Conservation (phyloP, 768 basidiomycete species). For the Hygrocybe coccinea region DNA sequence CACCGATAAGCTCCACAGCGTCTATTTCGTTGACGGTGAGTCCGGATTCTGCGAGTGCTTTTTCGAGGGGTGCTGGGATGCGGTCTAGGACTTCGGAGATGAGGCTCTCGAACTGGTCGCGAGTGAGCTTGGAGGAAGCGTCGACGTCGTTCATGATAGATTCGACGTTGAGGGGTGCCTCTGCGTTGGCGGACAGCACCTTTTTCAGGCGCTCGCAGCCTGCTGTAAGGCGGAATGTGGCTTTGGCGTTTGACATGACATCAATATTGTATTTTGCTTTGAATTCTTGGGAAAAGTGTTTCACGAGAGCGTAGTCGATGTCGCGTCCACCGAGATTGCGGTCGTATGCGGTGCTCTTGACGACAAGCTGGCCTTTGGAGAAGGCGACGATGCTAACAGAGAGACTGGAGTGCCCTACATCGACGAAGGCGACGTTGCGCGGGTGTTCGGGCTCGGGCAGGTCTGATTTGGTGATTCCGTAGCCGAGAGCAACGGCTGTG, state of each 20-base stretch:
- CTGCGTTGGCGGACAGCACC: constrained; percentile 87
- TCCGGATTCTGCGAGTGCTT: constrained; percentile 76
- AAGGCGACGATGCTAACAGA: constrained; percentile 87
- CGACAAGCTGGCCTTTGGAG: constrained; percentile 85
- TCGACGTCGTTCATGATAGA: constrained; percentile 96
- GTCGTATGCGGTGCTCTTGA: constrained; percentile 88
- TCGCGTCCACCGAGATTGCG: constrained; percentile 93
- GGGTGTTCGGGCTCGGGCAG: constrained; percentile 81
- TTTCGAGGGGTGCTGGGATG: constrained; percentile 69
- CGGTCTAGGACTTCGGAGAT: constrained; percentile 71
- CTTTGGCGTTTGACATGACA: constrained; percentile 86
- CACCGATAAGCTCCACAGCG: constrained; percentile 89
- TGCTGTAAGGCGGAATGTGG: constrained; percentile 81
- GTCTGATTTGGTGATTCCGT: constrained; percentile 98
- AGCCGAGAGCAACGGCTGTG: constrained; percentile 92
- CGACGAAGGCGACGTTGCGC: constrained; percentile 87
- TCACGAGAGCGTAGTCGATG: constrained; percentile 86
- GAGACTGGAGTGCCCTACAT: constrained; percentile 90
- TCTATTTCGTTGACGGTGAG: constrained; percentile 82
- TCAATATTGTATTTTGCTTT: constrained; percentile 98
- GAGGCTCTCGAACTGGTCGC: constrained; percentile 80
- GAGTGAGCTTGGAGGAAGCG: constrained; percentile 76
- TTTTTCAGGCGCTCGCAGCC: constrained; percentile 96
- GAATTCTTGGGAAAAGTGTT: constrained; percentile 89
- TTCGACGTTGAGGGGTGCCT: constrained; percentile 88